phyloP scores from a whole-genome alignment of 1,284 basidiomycete species.

The Malassezia caprae region DNA sequence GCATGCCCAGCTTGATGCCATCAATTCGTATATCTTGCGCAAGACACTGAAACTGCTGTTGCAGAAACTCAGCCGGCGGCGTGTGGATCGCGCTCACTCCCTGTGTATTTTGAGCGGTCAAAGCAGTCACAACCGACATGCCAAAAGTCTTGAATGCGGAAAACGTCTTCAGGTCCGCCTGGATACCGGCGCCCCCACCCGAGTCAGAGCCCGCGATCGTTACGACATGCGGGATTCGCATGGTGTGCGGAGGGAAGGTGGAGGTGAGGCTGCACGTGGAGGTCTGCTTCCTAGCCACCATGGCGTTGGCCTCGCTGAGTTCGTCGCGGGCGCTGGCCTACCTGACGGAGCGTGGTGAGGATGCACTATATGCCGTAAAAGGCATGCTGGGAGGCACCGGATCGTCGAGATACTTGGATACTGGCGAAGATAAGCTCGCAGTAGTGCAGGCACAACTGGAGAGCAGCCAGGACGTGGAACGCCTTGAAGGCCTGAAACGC shows the following conservation, averaged over 20 bases:
- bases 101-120: slow-evolving; percentile 82
- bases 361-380: slow-evolving; percentile 39
- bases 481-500: slow-evolving; percentile 35
- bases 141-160: slow-evolving; percentile 72
- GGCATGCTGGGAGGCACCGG: slow-evolving; percentile 33
- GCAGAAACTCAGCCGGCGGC: slow-evolving; percentile 39
- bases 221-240: slow-evolving; percentile 51
- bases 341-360: slow-evolving; percentile 41
- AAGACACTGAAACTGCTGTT: slow-evolving; percentile 60
- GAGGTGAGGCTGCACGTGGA: background rate
- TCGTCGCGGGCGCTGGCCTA: slow-evolving; percentile 39
- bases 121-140: slow-evolving; percentile 72
- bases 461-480: slow-evolving; percentile 31
- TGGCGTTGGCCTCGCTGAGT: slow-evolving; percentile 27
- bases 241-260: background rate
- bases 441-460: slow-evolving; percentile 35
- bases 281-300: background rate
- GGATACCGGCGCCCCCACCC: slow-evolving; percentile 80
- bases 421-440: slow-evolving; percentile 28
- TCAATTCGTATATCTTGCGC: slow-evolving; percentile 64
- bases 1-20: slow-evolving; percentile 86
- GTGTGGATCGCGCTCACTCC: slow-evolving; percentile 60
- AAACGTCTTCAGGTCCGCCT: slow-evolving; percentile 65
- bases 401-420: slow-evolving; percentile 37
- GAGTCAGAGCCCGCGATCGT: slow-evolving; percentile 79